These are phyloP conservation scores for Calocera viscosa DNA, from an alignment of 768 basidiomycete species.

Conservation along the genomic window DNA sequence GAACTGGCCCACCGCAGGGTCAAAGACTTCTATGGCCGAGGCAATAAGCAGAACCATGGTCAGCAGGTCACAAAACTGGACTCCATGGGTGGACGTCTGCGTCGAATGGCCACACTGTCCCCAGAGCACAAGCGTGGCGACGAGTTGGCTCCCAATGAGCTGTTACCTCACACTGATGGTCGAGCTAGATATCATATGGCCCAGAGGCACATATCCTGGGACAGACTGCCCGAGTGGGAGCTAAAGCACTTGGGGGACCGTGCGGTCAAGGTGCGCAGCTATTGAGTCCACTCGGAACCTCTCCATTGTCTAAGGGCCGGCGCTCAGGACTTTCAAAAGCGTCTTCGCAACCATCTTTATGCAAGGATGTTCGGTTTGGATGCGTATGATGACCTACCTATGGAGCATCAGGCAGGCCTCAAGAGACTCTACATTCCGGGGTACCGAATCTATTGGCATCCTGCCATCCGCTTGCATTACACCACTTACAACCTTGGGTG, in stretches of 20 bases:
- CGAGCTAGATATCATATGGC: too few relatives aligned
- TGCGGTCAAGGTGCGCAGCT: neutral
- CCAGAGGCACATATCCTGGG: too few relatives aligned
- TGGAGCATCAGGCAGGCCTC: neutral
- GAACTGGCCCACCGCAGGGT: conserved; percentile 7
- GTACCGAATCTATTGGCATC: conserved; percentile 19
- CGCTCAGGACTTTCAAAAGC: neutral
- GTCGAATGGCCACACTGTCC: neutral
- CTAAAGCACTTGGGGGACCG: neutral
- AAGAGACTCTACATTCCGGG: conserved; percentile 12
- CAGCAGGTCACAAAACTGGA: neutral
- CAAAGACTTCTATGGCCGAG: conserved; percentile 6
- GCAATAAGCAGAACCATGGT: neutral
- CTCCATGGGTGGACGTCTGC: neutral
- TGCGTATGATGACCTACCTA: neutral
- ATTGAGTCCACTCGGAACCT: neutral
- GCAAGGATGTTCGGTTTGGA: neutral
- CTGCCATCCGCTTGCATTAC: conserved; percentile 28
- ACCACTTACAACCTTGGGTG: conserved; percentile 35
- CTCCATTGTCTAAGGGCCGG: neutral
- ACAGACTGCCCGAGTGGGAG: too few relatives aligned
- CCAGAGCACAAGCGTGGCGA: neutral
- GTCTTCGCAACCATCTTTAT: neutral
- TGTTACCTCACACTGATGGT: too few relatives aligned
- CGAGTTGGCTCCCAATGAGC: too few relatives aligned